phyloP scores from a whole-genome alignment of 805 yeast genomes.

The Teunomyces atbi region DNA sequence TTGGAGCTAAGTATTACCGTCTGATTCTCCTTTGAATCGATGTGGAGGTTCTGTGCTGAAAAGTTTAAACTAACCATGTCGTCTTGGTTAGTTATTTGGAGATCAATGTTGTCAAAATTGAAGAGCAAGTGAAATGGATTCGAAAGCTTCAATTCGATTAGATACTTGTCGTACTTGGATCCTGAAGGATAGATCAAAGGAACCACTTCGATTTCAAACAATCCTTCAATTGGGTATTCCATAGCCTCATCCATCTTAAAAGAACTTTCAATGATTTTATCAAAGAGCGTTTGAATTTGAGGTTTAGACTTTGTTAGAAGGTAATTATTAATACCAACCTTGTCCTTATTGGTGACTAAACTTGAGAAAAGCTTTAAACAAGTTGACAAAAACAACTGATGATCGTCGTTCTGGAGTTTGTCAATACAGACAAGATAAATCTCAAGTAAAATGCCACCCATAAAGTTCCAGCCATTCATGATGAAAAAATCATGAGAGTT shows the following conservation, averaged over 20 bases:
- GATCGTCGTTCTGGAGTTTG: conserved; percentile 26
- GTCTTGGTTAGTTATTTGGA: conserved; percentile 18
- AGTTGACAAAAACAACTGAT: conserved; percentile 32
- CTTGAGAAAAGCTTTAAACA: conserved; percentile 41
- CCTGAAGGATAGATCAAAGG: conserved; percentile 37
- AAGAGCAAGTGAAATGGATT: conserved; percentile 28
- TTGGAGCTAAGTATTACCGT: conserved; percentile 20
- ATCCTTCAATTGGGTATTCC: conserved; percentile 29
- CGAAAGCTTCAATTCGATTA: conserved; percentile 30
- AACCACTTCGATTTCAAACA: conserved; percentile 34
- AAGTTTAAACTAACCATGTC: conserved; percentile 10
- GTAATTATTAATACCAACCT: conserved; percentile 29
- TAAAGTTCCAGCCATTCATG: conserved; percentile 68
- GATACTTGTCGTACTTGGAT: conserved; percentile 32
- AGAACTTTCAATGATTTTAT: conserved; percentile 18
- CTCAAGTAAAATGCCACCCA: conserved; percentile 65
- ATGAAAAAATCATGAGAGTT: conserved; percentile 69
- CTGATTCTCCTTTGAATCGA: conserved; percentile 9
- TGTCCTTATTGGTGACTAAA: conserved; percentile 16
- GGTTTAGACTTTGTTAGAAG: conserved; percentile 16
- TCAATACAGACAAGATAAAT: conserved; percentile 69
- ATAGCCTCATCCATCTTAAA: conserved; percentile 16
- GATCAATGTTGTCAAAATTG: conserved; percentile 17
- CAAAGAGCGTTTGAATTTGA: conserved; percentile 16
- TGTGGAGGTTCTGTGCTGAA: conserved; percentile 4